Evolutionary conservation across 2,329 filamentous ascomycete genomes (phyloP).

Genomic region (Alternaria triticimaculans): DNA sequence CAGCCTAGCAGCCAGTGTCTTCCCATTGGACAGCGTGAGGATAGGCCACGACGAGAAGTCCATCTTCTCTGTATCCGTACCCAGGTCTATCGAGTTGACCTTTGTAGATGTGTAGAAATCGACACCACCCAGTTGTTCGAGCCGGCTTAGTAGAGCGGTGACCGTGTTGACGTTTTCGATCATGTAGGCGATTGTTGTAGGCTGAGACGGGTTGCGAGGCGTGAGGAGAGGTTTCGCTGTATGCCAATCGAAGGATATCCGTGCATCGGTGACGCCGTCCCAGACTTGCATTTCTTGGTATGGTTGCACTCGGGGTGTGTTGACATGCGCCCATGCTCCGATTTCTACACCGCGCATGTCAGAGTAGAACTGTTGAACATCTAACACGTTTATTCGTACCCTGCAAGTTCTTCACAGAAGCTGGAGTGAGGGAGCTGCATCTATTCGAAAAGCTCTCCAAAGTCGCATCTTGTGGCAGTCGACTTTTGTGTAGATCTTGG

Average conservation of each 20-base stretch:
- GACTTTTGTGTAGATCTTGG: slow-evolving; percentile 77
- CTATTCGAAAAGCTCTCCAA: slow-evolving; percentile 83
- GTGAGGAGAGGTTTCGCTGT: slow-evolving; percentile 47
- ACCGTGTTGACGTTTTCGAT: slow-evolving; percentile 92
- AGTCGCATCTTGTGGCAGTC: slow-evolving; percentile 68
- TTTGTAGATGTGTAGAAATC: slow-evolving; percentile 77
- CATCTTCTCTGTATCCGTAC: slow-evolving; percentile 67
- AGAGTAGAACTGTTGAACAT: slow-evolving; percentile 3
- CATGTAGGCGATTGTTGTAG: slow-evolving; percentile 87
- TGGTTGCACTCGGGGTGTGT: slow-evolving; percentile 75
- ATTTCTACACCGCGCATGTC: slow-evolving; percentile 59
- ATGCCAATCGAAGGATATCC: slow-evolving; percentile 86
- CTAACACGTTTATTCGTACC: slow-evolving; percentile 30
- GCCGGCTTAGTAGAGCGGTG: slow-evolving; percentile 73
- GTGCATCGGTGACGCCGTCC: slow-evolving; percentile 88
- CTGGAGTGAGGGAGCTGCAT: slow-evolving; percentile 91
- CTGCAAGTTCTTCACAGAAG: slow-evolving; percentile 82
- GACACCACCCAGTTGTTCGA: slow-evolving; percentile 71
- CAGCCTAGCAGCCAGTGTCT: slow-evolving; percentile 76
- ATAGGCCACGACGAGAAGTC: slow-evolving; percentile 90
- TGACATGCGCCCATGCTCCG: slow-evolving; percentile 83
- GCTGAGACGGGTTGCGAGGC: slow-evolving; percentile 51
- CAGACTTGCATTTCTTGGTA: slow-evolving; percentile 99
- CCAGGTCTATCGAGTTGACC: slow-evolving; percentile 80
- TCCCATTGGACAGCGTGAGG: slow-evolving; percentile 72